phyloP scores from a whole-genome alignment of 352 stramenopile genomes.

The Phytopythium sindhum region DNA sequence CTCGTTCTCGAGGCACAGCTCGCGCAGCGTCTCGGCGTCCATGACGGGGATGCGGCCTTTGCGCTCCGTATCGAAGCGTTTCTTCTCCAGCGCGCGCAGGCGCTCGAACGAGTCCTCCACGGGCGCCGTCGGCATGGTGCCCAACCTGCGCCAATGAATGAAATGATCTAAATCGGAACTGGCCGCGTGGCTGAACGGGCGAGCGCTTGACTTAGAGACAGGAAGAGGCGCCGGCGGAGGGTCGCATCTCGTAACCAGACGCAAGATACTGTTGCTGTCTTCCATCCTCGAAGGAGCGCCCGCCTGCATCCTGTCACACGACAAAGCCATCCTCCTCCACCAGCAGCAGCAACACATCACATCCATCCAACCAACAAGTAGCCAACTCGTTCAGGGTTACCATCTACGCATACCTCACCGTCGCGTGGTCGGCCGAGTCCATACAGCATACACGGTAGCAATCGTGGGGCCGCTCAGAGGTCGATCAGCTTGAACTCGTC shows the following conservation, averaged over 20 bases:
- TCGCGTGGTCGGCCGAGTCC: neutral
- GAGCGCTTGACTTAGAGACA: neutral
- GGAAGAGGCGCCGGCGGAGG: neutral
- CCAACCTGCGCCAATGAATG: neutral
- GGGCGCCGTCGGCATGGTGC: constrained; percentile 33
- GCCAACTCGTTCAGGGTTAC: constrained; percentile 1
- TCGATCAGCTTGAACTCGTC: constrained; percentile 85
- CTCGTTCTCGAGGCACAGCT: constrained; percentile 88
- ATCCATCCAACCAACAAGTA: neutral
- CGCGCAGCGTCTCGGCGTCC: constrained; percentile 78
- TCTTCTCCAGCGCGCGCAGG: constrained; percentile 64
- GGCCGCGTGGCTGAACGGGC: neutral
- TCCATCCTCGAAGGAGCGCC: neutral
- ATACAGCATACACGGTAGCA: neutral
- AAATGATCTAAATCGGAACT: neutral
- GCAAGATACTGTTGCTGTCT: neutral
- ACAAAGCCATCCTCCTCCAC: neutral
- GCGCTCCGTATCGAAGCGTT: constrained; percentile 57
- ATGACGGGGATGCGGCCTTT: constrained; percentile 83
- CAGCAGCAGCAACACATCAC: neutral
- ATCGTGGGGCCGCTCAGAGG: constrained; percentile 34
- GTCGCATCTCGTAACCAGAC: neutral
- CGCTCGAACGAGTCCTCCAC: constrained; percentile 48
- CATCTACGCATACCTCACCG: neutral
- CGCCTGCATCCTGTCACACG: neutral